Percentiles rank a stretch among this genome's conserved stretches.
phyloP scores from a whole-genome alignment of 495 filamentous ascomycete genomes.

The Aspergillus steynii region DNA sequence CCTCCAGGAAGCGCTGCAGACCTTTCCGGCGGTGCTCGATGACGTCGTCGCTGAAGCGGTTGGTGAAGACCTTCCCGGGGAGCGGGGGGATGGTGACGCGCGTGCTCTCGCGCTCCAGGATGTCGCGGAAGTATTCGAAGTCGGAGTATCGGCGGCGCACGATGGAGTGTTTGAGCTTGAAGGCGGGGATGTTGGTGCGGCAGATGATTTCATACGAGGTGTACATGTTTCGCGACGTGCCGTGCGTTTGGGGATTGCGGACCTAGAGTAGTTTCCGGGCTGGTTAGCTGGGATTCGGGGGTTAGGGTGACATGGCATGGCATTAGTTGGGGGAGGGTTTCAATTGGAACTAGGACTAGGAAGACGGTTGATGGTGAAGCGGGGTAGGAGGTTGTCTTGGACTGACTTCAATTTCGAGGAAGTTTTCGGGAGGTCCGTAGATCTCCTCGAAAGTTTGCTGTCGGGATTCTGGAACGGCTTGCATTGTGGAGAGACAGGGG shows the following conservation, averaged over 20 bases:
- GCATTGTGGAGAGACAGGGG: constrained; percentile 53
- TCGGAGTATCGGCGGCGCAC: constrained; percentile 95
- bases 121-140: constrained; percentile 98
- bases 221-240: constrained; percentile 93
- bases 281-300: constrained; percentile 8
- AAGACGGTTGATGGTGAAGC: neutral
- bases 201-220: constrained; percentile 98
- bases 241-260: constrained; percentile 91
- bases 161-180: constrained; percentile 83
- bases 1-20: constrained; percentile 93
- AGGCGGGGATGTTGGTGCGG: constrained; percentile 97
- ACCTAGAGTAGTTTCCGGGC: constrained; percentile 56
- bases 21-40: constrained; percentile 94
- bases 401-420: constrained; percentile 92
- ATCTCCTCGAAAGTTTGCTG: constrained; percentile 98
- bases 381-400: constrained; percentile 8
- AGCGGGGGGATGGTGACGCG: constrained; percentile 94
- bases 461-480: constrained; percentile 80
- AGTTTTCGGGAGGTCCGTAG: constrained; percentile 97
- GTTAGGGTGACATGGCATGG: neutral
- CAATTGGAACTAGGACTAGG: neutral
- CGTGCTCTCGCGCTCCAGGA: constrained; percentile 91
- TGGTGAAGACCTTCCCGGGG: constrained; percentile 97
- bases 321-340: neutral
- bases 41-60: constrained; percentile 96